These are phyloP conservation scores for Lachnum nothofagi DNA, from an alignment of 2,329 filamentous ascomycete genomes.

Conservation along the genomic window DNA sequence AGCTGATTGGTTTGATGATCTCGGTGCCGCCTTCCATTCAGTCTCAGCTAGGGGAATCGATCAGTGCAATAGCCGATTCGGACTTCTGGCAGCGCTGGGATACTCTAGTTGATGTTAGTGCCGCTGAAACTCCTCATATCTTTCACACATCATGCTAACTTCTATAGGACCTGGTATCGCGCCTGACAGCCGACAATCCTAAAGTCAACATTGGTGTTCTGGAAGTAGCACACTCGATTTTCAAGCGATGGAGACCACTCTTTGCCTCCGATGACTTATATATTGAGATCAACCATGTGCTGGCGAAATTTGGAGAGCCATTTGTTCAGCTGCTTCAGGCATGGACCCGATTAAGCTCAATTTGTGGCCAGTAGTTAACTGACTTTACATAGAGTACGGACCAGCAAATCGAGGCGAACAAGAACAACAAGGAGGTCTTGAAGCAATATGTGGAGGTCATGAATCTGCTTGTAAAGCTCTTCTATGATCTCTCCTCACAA, in stretches of 20 bases:
- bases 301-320: slow-evolving; percentile 74
- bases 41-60: slow-evolving; percentile 89
- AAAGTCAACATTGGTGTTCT: slow-evolving; percentile 89
- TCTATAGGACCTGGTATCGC: slow-evolving; percentile 73
- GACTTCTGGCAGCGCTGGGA: slow-evolving; percentile 97
- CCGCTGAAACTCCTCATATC: neutral
- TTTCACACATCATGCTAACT: slow-evolving; percentile 14
- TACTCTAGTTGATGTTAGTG: slow-evolving; percentile 74
- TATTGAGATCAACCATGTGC: slow-evolving; percentile 92
- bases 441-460: slow-evolving; percentile 78
- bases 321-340: slow-evolving; percentile 77
- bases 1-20: slow-evolving; percentile 96
- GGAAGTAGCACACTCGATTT: slow-evolving; percentile 97
- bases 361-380: slow-evolving; percentile 14
- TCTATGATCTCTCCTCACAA: slow-evolving; percentile 96
- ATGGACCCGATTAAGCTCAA: slow-evolving; percentile 28
- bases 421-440: slow-evolving; percentile 67
- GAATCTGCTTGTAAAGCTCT: slow-evolving; percentile 82
- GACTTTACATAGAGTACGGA: slow-evolving; percentile 53
- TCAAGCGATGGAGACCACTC: slow-evolving; percentile 89
- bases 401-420: slow-evolving; percentile 66
- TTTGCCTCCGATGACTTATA: slow-evolving; percentile 91
- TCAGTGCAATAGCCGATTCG: slow-evolving; percentile 94
- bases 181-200: slow-evolving; percentile 75
- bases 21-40: slow-evolving; percentile 81